These are phyloP conservation scores for Globisporangium rhizosaccharum DNA, from an alignment of 352 stramenopile genomes.

Conservation along the genomic window DNA sequence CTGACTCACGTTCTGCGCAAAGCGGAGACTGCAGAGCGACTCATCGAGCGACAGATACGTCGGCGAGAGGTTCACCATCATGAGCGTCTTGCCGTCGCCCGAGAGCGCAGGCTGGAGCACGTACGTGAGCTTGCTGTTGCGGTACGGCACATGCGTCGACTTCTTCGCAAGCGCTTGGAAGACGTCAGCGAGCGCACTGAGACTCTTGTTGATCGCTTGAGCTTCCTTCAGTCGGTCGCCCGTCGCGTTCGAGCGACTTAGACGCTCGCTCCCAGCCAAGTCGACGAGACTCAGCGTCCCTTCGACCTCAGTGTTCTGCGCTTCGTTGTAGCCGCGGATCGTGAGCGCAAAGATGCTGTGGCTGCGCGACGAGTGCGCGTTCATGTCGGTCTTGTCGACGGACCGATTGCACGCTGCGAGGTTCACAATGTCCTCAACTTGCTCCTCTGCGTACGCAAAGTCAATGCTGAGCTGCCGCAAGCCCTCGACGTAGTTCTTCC, in stretches of 20 bases:
- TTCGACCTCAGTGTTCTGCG: slow-evolving; percentile 88
- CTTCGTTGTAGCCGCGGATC: slow-evolving; percentile 81
- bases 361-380: slow-evolving; percentile 95
- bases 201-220: slow-evolving; percentile 99
- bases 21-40: slow-evolving; percentile 97
- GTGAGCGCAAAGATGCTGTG: slow-evolving; percentile 98
- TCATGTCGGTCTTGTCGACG: slow-evolving; percentile 98
- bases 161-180: slow-evolving; percentile 97
- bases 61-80: slow-evolving; percentile 99
- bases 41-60: slow-evolving; percentile 94
- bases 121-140: slow-evolving; percentile 99
- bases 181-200: slow-evolving; percentile 98
- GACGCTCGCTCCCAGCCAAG: slow-evolving; percentile 94
- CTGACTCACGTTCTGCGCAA: slow-evolving; percentile 96
- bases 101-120: slow-evolving; percentile 97
- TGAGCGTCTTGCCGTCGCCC: slow-evolving; percentile 99
- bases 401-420: slow-evolving; percentile 92
- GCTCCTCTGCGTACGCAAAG: slow-evolving; percentile 77
- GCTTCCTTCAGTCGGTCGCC: slow-evolving; percentile 94
- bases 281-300: slow-evolving; percentile 93
- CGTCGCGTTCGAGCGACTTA: slow-evolving; percentile 91
- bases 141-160: slow-evolving; percentile 94
- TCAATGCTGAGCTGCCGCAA: slow-evolving; percentile 79
- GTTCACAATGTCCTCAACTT: slow-evolving; percentile 86
- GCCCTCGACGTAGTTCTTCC: slow-evolving; percentile 85